Conservation (phyloP, 768 basidiomycete genomes). For the Melanogaster broomeanus region DNA sequence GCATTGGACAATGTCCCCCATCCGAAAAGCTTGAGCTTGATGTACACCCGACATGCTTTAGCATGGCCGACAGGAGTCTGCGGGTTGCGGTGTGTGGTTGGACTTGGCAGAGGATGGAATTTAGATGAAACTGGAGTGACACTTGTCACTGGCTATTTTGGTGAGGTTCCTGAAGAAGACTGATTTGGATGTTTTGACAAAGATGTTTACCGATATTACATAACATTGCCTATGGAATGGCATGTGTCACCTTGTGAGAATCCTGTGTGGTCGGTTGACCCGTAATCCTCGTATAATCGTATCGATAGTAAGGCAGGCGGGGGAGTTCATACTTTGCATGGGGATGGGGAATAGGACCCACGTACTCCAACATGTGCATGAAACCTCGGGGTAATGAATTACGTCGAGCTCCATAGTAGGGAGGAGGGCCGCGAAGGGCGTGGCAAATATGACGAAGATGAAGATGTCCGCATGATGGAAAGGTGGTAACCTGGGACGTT, state of each 20-base stretch:
- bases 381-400: too few species aligned
- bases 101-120: too few species aligned
- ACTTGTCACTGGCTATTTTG: constrained; percentile 22
- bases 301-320: not conserved
- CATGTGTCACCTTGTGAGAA: constrained; percentile 13
- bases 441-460: constrained; percentile 1
- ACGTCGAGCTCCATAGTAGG: too few species aligned
- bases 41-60: not conserved
- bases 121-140: not conserved
- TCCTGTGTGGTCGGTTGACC: constrained; percentile 15
- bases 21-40: not conserved
- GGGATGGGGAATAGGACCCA: too few species aligned
- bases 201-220: too few species aligned
- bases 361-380: too few species aligned
- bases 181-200: too few species aligned
- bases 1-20: not conserved
- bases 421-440: constrained; percentile 8
- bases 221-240: constrained; percentile 1
- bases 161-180: constrained; percentile 18
- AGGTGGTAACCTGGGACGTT: not conserved
- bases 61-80: not conserved
- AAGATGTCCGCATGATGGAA: not conserved
- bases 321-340: too few species aligned
- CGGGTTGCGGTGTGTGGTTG: too few species aligned
- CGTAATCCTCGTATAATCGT: too few species aligned